phyloP scores from a whole-genome alignment of 2,329 filamentous ascomycete genomes.

The Purpureocillium lavendulum region DNA sequence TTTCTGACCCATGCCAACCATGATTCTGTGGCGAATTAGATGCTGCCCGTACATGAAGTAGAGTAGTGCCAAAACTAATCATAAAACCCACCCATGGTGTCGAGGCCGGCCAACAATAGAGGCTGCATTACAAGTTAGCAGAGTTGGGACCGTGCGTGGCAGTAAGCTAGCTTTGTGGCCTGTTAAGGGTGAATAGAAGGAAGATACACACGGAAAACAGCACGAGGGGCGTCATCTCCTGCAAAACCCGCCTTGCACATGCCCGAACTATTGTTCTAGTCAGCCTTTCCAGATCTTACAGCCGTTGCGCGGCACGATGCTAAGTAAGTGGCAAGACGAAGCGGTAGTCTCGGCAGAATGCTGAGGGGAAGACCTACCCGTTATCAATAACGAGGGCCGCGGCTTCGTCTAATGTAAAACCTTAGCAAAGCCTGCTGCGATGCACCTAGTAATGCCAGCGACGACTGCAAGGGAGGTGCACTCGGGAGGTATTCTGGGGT shows the following conservation, averaged over 20 bases:
- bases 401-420: conserved; percentile 87
- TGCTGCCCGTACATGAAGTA: conserved; percentile 1
- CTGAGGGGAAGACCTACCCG: conserved; percentile 72
- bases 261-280: conserved; percentile 69
- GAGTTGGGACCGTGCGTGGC: conserved; percentile 6
- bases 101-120: conserved; percentile 99
- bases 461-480: conserved; percentile 3
- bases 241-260: conserved; percentile 99
- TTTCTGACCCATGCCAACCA: conserved; percentile 99
- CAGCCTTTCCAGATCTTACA: conserved; percentile 19
- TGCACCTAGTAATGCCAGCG: neutral
- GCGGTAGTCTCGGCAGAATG: conserved; percentile 19
- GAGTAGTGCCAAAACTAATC: too few species aligned
- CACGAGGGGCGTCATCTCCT: conserved; percentile 99
- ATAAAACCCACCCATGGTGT: conserved; percentile 90
- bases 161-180: conserved; percentile 8
- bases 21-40: conserved; percentile 62
- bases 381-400: conserved; percentile 99
- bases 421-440: conserved; percentile 29
- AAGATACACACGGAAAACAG: conserved; percentile 91
- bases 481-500: neutral
- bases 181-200: conserved; percentile 17
- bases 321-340: neutral
- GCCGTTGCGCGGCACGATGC: neutral
- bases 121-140: conserved; percentile 49